Conservation (phyloP, 164 flowering plant genomes). For the Stephania yunnanensis region DNA sequence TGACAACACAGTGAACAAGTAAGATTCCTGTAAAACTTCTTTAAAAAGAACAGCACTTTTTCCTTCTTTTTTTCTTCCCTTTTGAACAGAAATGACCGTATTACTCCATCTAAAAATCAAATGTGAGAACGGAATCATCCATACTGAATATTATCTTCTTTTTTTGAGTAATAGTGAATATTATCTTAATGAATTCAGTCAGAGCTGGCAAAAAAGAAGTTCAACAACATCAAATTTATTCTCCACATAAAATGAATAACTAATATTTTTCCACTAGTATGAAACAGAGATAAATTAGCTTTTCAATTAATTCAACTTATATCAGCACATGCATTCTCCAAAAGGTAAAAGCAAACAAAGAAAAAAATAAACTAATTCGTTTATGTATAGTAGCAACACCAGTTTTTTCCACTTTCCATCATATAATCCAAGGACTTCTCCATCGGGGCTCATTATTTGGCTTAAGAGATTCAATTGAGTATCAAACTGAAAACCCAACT, state of each 20-base stretch:
- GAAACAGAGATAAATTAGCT: background rate
- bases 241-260: background rate
- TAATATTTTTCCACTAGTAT: background rate
- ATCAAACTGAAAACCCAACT: no score
- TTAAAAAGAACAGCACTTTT: slow-evolving; percentile 1
- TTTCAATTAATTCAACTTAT: background rate
- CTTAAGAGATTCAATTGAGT: no score
- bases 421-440: no score
- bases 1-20: background rate
- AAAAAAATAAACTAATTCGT: background rate
- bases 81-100: no score
- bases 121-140: no score
- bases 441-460: no score
- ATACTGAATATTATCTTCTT: no score
- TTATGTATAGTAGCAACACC: background rate
- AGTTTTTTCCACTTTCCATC: no score
- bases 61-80: background rate
- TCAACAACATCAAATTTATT: no score
- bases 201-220: background rate
- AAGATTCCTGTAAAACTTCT: background rate
- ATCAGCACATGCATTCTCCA: background rate
- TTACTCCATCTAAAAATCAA: no score
- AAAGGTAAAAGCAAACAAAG: background rate
- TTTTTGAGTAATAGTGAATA: no score
- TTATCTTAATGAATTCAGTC: background rate